A percentile compares a stretch with the other conserved stretches of the same genome.
phyloP scores from a whole-genome alignment of 164 flowering plant genomes.

The Stephania japonica region DNA sequence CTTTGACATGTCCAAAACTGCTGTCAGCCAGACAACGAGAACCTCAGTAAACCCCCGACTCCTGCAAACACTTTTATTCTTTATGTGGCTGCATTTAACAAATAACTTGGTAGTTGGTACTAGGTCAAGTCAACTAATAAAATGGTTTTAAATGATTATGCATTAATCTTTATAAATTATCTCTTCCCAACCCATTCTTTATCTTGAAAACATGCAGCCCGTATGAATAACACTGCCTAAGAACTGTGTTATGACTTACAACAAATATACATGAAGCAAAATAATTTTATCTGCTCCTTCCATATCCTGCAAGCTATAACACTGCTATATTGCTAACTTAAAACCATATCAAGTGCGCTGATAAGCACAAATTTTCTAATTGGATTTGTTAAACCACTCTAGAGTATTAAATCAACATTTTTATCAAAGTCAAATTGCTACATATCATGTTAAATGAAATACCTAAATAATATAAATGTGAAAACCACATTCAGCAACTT shows the following conservation, averaged over 20 bases:
- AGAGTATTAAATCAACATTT: neutral
- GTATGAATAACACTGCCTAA: neutral
- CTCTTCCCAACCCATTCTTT: neutral
- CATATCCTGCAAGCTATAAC: neutral
- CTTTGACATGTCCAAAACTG: constrained; percentile 4
- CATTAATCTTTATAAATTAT: neutral
- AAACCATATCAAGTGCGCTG: neutral
- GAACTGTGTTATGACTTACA: neutral
- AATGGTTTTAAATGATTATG: neutral
- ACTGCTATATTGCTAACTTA: neutral
- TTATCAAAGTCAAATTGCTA: neutral
- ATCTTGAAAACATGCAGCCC: neutral
- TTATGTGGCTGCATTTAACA: neutral
- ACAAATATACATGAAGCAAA: neutral
- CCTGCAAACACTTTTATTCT: constrained; percentile 2
- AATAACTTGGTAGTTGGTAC: neutral
- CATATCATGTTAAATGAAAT: neutral
- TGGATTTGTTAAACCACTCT: neutral
- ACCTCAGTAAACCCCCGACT: neutral
- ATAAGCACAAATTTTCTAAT: neutral
- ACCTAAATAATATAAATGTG: neutral
- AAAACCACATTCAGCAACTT: neutral
- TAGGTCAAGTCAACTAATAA: neutral
- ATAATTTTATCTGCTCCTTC: neutral
- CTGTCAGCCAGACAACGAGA: constrained; percentile 1